Conservation (phyloP, 75 land plant genomes). For the Selaginella tamariscina region DNA sequence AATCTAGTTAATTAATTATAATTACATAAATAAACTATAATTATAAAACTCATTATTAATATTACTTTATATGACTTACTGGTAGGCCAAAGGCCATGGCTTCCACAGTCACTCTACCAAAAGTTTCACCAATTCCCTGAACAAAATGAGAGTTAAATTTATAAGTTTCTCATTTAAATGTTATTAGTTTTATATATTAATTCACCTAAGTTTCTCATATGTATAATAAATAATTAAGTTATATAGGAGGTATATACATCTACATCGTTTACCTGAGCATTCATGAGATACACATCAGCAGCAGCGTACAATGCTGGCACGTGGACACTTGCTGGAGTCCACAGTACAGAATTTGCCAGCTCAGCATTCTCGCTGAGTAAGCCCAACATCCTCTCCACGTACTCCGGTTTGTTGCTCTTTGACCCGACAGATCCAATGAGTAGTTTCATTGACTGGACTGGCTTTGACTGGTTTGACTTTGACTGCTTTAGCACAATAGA, state of each 20-base stretch:
- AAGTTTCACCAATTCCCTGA: constrained; percentile 94
- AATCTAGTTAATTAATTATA: constrained; percentile 37
- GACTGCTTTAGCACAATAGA: constrained; percentile 34
- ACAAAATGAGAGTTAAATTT: too few species aligned
- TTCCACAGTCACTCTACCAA: constrained; percentile 96
- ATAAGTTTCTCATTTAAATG: too few species aligned
- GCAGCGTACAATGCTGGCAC: constrained; percentile 93
- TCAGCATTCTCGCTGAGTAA: constrained; percentile 40
- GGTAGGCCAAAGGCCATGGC: constrained; percentile 99
- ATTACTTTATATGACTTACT: constrained; percentile 26
- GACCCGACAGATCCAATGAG: constrained; percentile 95
- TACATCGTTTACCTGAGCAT: constrained; percentile 68
- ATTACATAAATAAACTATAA: background rate
- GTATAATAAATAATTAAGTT: background rate
- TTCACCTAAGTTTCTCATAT: background rate
- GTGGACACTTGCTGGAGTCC: constrained; percentile 87
- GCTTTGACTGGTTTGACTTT: background rate
- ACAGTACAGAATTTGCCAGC: constrained; percentile 50
- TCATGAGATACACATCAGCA: constrained; percentile 91
- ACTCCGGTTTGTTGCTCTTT: constrained; percentile 77
- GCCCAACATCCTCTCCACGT: constrained; percentile 49
- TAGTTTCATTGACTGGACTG: constrained; percentile 30
- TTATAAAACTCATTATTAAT: background rate
- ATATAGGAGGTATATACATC: background rate
- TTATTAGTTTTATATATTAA: too few species aligned